phyloP scores from a whole-genome alignment of 192 early-diverging fungal species.

The Backusella tarrabulga region DNA sequence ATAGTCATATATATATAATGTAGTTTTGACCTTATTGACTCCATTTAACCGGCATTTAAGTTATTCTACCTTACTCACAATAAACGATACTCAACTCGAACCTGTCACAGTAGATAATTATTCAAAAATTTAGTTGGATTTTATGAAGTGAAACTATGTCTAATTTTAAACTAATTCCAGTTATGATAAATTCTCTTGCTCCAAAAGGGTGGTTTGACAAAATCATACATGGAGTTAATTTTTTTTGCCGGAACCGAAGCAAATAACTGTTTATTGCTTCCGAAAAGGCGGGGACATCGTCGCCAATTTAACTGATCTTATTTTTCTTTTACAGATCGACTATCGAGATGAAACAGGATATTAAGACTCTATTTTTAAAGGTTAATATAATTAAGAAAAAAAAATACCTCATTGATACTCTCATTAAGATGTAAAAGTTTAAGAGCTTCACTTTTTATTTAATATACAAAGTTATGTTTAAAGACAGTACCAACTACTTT shows the following conservation, averaged over 20 bases:
- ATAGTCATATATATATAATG: not conserved
- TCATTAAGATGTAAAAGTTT: too few relatives aligned
- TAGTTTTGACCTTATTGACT: not conserved
- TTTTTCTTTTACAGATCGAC: not conserved
- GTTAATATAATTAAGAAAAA: not conserved
- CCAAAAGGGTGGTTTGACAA: not conserved
- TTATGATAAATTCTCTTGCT: not conserved
- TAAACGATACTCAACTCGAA: not conserved
- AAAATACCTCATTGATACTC: too few relatives aligned
- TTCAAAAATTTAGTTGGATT: not conserved
- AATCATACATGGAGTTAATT: not conserved
- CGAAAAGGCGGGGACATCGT: not conserved
- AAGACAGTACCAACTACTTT: too few relatives aligned
- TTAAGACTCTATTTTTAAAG: not conserved
- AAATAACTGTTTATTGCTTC: not conserved
- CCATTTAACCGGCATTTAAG: not conserved
- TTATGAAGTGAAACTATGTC: not conserved
- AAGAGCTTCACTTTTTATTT: too few relatives aligned
- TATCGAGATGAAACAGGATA: not conserved
- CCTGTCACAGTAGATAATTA: not conserved
- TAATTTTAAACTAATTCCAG: not conserved
- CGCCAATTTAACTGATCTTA: not conserved
- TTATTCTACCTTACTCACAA: not conserved
- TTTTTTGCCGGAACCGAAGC: not conserved
- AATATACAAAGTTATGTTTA: too few relatives aligned